Evolutionary conservation across 192 early-diverging fungal genomes (phyloP), one percentile per base, ranked within the genome.

Genomic region (Dissophora globulifera): DNA sequence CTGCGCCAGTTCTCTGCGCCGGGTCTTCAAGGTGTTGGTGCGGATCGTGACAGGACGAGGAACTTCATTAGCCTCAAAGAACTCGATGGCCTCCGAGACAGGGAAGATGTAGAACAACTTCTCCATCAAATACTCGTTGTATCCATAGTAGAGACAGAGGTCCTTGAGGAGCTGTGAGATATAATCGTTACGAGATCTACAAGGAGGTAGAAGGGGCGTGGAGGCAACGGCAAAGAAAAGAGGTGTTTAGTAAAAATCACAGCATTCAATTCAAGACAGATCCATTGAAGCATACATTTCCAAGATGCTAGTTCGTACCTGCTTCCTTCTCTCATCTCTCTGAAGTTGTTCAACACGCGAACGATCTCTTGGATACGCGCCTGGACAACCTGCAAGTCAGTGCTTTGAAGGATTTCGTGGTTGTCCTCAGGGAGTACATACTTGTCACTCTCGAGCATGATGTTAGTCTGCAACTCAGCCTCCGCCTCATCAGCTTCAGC

Each of bases 41-140:
- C 98, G 91, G 78, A 99, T 95, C 17, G 96, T 95, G 7, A 99
- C 90, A 0, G 98, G 98, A 31, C 98, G 86, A 29, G 93, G 90
- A 0, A 95, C 91, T 83, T 99, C 98, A 83, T 99, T 99, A 53
- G 98, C 96, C 76, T 99, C 98, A 67, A 99, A 98, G 83, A 99
- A 99, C 78, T 97, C 96, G 27, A 99, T 89, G 0, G 93, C 93
- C 72, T 97, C 96, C 35, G 91, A 87, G 2, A 94, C 85, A 10
- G 95, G 84, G 82, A 99, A 97, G 67, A 97, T 82, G 64, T 97
- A 85, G 79, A 97, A 90, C 7, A 98, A 86, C 78, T 96, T 96
- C 65, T 95, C 92, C 72, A 91, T 85, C 67, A 99, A 81, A 56
- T 88, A 98, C 27, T 94, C 90, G 59, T 93, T 94, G 81, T 98